Percentiles rank a stretch among this genome's conserved stretches.
phyloP scores from a whole-genome alignment of 345 rosid species.

The Tarenaya hassleriana region DNA sequence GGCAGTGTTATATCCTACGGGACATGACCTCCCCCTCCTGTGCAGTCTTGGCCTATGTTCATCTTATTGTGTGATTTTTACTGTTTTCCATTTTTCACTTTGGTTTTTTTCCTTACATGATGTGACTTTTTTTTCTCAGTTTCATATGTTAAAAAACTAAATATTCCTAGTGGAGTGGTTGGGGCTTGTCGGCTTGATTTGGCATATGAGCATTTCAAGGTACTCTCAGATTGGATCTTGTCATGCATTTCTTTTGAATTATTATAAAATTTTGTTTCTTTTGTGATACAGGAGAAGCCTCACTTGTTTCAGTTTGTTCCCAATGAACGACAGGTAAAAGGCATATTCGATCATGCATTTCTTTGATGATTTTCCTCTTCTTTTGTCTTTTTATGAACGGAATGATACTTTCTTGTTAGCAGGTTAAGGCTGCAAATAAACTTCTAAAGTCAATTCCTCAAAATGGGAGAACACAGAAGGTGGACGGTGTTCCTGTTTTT shows the following conservation, averaged over 20 bases:
- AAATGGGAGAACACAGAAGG: slow-evolving; percentile 45
- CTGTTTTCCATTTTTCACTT: slow-evolving; percentile 1
- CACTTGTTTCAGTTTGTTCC: slow-evolving; percentile 91
- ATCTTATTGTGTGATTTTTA: neutral
- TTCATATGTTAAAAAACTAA: slow-evolving; percentile 72
- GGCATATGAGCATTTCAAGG: slow-evolving; percentile 99
- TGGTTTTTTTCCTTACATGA: slow-evolving; percentile 11
- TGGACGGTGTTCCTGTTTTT: slow-evolving; percentile 91
- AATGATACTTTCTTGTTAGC: slow-evolving; percentile 9
- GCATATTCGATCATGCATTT: neutral
- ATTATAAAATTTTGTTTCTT: neutral
- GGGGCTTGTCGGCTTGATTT: slow-evolving; percentile 97
- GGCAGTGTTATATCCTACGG: neutral
- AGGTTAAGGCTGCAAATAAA: slow-evolving; percentile 93
- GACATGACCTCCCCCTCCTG: neutral
- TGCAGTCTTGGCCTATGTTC: neutral
- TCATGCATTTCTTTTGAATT: neutral
- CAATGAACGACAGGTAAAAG: slow-evolving; percentile 78
- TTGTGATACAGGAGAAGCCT: slow-evolving; percentile 68
- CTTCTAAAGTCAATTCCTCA: slow-evolving; percentile 60
- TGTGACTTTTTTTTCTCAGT: slow-evolving; percentile 41
- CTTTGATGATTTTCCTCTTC: slow-evolving; percentile 6
- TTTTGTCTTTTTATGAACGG: neutral
- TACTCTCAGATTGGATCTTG: slow-evolving; percentile 24
- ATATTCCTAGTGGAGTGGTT: slow-evolving; percentile 92